phyloP scores from a whole-genome alignment of 1,139 yeast species.

The Candida frijolesensis region DNA sequence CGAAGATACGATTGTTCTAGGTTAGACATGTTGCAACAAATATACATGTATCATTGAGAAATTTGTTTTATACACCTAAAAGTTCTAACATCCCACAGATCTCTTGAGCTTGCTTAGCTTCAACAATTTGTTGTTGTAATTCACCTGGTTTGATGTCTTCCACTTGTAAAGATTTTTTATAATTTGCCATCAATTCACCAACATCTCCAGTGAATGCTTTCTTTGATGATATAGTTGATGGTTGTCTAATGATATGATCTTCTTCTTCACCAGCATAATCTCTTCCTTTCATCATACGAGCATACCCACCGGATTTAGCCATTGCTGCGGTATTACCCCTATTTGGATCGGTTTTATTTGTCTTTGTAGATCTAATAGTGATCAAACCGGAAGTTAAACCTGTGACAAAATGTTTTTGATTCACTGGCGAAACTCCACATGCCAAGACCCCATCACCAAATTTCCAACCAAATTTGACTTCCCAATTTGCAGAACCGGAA shows the following conservation, averaged over 20 bases:
- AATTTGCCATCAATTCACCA: slow-evolving; percentile 82
- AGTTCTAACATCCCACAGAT: slow-evolving; percentile 93
- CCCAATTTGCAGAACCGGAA: slow-evolving; percentile 71
- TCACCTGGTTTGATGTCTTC: slow-evolving; percentile 79
- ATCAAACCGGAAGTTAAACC: slow-evolving; percentile 90
- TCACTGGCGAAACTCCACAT: slow-evolving; percentile 81
- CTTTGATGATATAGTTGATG: slow-evolving; percentile 5
- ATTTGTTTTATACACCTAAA: slow-evolving; percentile 45
- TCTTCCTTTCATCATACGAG: slow-evolving; percentile 85
- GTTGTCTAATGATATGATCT: slow-evolving; percentile 53
- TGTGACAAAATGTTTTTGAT: slow-evolving; percentile 85
- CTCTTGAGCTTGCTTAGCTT: slow-evolving; percentile 85
- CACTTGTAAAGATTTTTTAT: slow-evolving; percentile 76
- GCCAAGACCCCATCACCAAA: slow-evolving; percentile 84
- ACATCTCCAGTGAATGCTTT: slow-evolving; percentile 76
- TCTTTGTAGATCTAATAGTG: slow-evolving; percentile 84
- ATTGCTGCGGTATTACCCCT: neutral
- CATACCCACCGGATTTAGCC: slow-evolving; percentile 55
- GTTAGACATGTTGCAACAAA: no score
- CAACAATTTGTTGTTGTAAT: slow-evolving; percentile 67
- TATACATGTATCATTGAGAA: no score
- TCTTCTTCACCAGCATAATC: slow-evolving; percentile 91
- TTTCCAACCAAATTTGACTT: slow-evolving; percentile 96
- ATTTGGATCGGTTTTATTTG: slow-evolving; percentile 30
- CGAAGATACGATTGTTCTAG: neutral